Evolutionary conservation across 768 basidiomycete species (phyloP).

Genomic region (Erythrobasidium yunnanense): DNA sequence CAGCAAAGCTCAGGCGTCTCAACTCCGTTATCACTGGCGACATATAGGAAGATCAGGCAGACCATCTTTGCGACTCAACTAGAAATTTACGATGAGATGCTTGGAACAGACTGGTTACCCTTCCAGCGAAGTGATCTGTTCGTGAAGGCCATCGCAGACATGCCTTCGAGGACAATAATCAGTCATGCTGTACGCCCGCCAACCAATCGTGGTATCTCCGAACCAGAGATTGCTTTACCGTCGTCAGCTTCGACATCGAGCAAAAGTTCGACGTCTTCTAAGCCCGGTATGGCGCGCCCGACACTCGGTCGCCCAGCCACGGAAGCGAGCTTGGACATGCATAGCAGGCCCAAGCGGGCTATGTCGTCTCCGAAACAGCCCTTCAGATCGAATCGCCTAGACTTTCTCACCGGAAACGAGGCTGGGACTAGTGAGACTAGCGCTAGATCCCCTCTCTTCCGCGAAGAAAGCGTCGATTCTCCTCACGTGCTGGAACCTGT

Average conservation of each 20-base stretch:
- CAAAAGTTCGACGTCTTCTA: not conserved
- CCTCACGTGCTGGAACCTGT: not conserved
- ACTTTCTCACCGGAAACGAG: constrained; percentile 13
- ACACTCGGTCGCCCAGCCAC: too few relatives aligned
- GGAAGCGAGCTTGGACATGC: too few relatives aligned
- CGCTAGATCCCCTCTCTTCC: constrained; percentile 44
- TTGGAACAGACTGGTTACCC: constrained; percentile 70
- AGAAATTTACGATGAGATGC: constrained; percentile 79
- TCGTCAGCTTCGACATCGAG: not conserved
- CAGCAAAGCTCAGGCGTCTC: too few relatives aligned
- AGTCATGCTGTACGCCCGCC: not conserved
- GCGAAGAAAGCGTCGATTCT: not conserved
- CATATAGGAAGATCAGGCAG: constrained; percentile 53
- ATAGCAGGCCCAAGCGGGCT: too few relatives aligned
- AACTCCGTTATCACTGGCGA: constrained; percentile 36
- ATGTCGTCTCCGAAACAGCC: not conserved
- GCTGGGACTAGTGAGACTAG: not conserved
- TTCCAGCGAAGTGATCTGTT: constrained; percentile 83
- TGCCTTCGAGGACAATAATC: constrained; percentile 25
- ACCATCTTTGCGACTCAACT: constrained; percentile 74
- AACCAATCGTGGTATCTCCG: not conserved
- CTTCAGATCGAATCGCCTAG: constrained; percentile 1
- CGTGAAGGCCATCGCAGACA: constrained; percentile 68
- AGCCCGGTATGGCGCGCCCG: not conserved
- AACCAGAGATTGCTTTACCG: not conserved